phyloP scores from a whole-genome alignment of 805 yeast species.

The Helenozyma baotianmanensis region DNA sequence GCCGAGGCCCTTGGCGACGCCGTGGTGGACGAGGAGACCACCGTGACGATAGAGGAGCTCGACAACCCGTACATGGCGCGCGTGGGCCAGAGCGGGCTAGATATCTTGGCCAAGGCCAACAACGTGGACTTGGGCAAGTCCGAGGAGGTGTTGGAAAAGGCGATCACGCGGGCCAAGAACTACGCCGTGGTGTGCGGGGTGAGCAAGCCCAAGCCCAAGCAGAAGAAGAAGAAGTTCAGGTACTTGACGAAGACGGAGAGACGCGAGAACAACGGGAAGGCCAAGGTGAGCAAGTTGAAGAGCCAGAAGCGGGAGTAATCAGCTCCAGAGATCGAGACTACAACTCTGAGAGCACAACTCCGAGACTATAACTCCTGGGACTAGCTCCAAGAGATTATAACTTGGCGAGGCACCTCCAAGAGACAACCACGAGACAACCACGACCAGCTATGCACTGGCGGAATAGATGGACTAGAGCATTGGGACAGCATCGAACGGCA shows the following conservation, averaged over 20 bases:
- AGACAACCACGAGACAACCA: no score
- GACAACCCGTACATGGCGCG: constrained; percentile 40
- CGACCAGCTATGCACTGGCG: no score
- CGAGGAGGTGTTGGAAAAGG: constrained; percentile 63
- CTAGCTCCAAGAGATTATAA: no score
- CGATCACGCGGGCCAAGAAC: constrained; percentile 74
- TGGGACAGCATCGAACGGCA: no score
- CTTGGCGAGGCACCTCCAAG: no score
- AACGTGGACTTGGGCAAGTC: constrained; percentile 68
- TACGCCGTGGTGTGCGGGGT: constrained; percentile 68
- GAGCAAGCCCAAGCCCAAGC: constrained; percentile 37
- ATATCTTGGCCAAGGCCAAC: constrained; percentile 53
- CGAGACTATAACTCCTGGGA: no score
- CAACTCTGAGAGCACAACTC: no score
- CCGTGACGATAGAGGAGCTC: constrained; percentile 54
- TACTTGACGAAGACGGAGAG: constrained; percentile 82
- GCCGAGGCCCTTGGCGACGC: constrained; percentile 24
- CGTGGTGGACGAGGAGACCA: constrained; percentile 43
- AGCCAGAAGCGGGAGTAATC: constrained; percentile 14
- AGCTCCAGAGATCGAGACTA: no score
- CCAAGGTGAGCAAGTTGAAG: constrained; percentile 23
- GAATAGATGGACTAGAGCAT: no score
- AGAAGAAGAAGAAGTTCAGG: constrained; percentile 77
- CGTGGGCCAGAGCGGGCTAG: constrained; percentile 31
- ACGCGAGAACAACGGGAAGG: constrained; percentile 40